These are phyloP conservation scores for Beauveria australis DNA, from an alignment of 2,329 filamentous ascomycete genomes.

Conservation along the genomic window DNA sequence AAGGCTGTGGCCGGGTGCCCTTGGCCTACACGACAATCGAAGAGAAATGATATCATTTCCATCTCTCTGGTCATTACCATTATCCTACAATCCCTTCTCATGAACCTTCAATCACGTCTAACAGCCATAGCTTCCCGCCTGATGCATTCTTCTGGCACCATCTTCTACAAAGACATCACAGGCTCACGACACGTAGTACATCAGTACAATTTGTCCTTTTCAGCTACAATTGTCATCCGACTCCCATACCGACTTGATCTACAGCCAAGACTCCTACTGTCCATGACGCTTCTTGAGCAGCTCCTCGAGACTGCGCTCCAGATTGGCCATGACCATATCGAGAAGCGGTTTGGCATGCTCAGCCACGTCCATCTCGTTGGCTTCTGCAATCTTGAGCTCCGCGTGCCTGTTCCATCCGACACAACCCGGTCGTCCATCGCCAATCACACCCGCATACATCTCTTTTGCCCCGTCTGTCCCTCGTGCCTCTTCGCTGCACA, in stretches of 20 bases:
- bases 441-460: conserved; percentile 28
- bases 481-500: conserved; percentile 25
- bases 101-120: no score
- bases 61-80: no score
- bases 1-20: no score
- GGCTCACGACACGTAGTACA: neutral
- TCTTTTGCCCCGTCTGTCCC: conserved; percentile 24
- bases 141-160: no score
- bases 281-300: neutral
- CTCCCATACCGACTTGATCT: neutral
- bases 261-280: neutral
- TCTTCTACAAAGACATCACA: no score
- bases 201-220: neutral
- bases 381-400: conserved; percentile 28
- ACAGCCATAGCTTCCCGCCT: no score
- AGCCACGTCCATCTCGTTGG: conserved; percentile 26
- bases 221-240: neutral
- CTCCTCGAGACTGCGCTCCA: conserved; percentile 6
- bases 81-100: no score
- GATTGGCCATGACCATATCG: conserved; percentile 29
- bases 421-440: conserved; percentile 26
- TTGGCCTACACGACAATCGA: no score
- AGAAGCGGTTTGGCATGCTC: conserved; percentile 36
- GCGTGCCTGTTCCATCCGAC: conserved; percentile 18
- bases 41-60: no score